These are phyloP conservation scores for Epichloe coenophiala DNA, from an alignment of 2,329 filamentous ascomycete genomes.

Conservation along the genomic window DNA sequence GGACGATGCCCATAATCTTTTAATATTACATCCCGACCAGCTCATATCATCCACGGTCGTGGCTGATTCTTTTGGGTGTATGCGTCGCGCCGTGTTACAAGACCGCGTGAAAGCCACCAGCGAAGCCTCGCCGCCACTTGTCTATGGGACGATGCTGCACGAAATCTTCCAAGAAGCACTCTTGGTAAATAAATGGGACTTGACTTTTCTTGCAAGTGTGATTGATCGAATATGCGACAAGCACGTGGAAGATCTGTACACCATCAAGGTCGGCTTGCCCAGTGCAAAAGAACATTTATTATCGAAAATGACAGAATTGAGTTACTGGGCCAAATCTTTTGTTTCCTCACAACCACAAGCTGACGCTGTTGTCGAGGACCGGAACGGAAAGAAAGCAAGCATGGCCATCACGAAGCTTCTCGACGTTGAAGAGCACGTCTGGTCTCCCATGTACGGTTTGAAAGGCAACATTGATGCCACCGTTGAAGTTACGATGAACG, in stretches of 20 bases:
- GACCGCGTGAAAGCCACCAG: conserved; percentile 88
- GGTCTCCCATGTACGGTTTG: conserved; percentile 93
- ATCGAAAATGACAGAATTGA: conserved; percentile 71
- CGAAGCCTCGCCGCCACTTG: conserved; percentile 63
- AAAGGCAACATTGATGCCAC: conserved; percentile 98
- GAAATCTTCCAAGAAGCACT: conserved; percentile 91
- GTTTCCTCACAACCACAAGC: conserved; percentile 55
- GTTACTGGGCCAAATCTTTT: conserved; percentile 73
- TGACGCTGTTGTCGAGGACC: conserved; percentile 64
- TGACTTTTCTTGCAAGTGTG: conserved; percentile 47
- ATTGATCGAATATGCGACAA: conserved; percentile 58
- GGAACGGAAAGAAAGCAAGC: conserved; percentile 59
- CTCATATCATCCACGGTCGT: conserved; percentile 90
- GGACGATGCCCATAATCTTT: conserved; percentile 68
- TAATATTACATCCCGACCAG: conserved; percentile 91
- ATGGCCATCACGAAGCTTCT: conserved; percentile 89
- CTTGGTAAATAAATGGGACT: conserved; percentile 69
- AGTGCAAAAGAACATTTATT: conserved; percentile 68
- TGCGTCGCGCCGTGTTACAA: conserved; percentile 81
- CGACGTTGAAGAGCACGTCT: conserved; percentile 94
- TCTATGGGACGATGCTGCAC: conserved; percentile 89
- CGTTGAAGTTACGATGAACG: conserved; percentile 71
- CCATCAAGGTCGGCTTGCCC: conserved; percentile 61
- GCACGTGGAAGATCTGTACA: conserved; percentile 81
- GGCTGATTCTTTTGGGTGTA: conserved; percentile 89